Evolutionary conservation across 805 yeast genomes (phyloP).

Genomic region (Yueomyces sp.): DNA sequence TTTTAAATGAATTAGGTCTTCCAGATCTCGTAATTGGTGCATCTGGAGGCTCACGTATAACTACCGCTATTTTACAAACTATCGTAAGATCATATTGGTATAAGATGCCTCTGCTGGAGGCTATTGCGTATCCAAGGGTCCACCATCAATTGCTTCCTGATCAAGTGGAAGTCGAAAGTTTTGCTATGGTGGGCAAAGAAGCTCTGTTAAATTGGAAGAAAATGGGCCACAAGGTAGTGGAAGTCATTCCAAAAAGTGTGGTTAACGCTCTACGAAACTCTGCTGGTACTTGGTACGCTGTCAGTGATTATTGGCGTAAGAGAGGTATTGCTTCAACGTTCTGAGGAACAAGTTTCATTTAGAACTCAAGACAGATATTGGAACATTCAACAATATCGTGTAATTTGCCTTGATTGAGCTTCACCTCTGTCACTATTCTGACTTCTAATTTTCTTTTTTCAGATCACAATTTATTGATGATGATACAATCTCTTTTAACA

Average conservation of each 20-base stretch:
- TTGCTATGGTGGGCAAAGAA: slow-evolving; percentile 30
- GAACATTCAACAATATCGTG: no score
- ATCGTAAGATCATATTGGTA: slow-evolving; percentile 53
- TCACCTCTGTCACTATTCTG: no score
- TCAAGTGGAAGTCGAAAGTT: slow-evolving; percentile 41
- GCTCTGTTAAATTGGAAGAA: slow-evolving; percentile 24
- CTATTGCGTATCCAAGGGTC: slow-evolving; percentile 66
- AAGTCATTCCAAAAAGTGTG: slow-evolving; percentile 36
- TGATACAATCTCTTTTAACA: no score
- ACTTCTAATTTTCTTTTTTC: no score
- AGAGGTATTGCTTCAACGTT: slow-evolving; percentile 33
- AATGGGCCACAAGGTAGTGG: slow-evolving; percentile 38
- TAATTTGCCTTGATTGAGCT: no score
- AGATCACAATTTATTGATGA: no score
- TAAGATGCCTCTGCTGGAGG: slow-evolving; percentile 44
- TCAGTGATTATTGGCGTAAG: slow-evolving; percentile 85
- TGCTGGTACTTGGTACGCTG: slow-evolving; percentile 48
- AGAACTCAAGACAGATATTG: not conserved
- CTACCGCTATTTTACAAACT: slow-evolving; percentile 74
- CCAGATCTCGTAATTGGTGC: slow-evolving; percentile 74
- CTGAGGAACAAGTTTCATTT: not conserved
- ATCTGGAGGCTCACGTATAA: slow-evolving; percentile 86
- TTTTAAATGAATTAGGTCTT: slow-evolving; percentile 32
- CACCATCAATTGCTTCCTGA: slow-evolving; percentile 89
- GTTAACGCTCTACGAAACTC: slow-evolving; percentile 40